Percentiles rank a stretch among this genome's conserved stretches.
phyloP scores from a whole-genome alignment of 768 basidiomycete species.

The Gyrodon lividus region DNA sequence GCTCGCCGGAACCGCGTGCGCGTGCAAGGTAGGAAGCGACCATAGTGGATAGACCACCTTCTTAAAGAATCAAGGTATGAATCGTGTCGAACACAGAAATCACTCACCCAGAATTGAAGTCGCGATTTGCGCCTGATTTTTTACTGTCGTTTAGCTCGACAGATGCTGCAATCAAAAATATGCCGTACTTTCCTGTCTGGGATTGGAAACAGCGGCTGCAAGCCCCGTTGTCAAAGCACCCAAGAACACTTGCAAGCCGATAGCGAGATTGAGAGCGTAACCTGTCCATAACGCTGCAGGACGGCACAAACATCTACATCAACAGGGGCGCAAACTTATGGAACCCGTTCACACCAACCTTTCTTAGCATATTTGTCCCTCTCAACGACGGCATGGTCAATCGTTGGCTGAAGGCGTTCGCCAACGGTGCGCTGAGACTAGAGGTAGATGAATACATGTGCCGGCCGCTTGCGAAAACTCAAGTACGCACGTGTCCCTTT shows the following conservation, averaged over 20 bases:
- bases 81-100: not conserved
- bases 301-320: not conserved
- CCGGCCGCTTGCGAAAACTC: not conserved
- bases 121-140: conserved; percentile 35
- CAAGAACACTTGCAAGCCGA: conserved; percentile 60
- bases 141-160: not conserved
- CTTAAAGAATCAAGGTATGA: not conserved
- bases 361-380: conserved; percentile 45
- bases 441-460: not conserved
- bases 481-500: conserved; percentile 18
- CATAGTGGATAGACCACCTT: conserved; percentile 65
- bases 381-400: conserved; percentile 46
- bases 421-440: conserved; percentile 40
- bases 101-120: conserved; percentile 40
- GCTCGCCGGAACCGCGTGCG: conserved; percentile 66
- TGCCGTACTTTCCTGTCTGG: conserved; percentile 37
- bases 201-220: conserved; percentile 45
- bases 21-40: conserved; percentile 73
- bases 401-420: conserved; percentile 55
- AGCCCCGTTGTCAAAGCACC: conserved; percentile 69
- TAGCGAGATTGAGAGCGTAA: conserved; percentile 46
- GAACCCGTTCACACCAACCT: conserved; percentile 30
- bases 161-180: too few species aligned
- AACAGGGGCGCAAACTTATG: conserved; percentile 3
- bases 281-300: conserved; percentile 31